These are phyloP conservation scores for Arachnomyces sp. DNA, from an alignment of 2,329 filamentous ascomycete genomes.

Conservation along the genomic window DNA sequence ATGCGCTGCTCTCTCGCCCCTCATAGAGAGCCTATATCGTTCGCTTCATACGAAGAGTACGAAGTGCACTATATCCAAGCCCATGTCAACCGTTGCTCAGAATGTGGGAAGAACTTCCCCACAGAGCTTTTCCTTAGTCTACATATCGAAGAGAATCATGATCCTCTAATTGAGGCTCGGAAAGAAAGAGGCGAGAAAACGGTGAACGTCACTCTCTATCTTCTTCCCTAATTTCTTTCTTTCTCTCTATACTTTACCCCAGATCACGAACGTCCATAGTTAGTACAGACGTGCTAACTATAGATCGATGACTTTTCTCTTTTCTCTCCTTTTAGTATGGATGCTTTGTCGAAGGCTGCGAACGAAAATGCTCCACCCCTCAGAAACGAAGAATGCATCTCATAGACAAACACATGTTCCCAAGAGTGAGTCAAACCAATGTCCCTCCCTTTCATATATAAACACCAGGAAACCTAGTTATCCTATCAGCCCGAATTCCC, in stretches of 20 bases:
- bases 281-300: constrained; percentile 2
- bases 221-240: constrained; percentile 11
- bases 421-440: constrained; percentile 43
- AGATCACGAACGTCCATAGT: background rate
- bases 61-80: constrained; percentile 75
- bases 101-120: constrained; percentile 83
- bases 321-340: constrained; percentile 51
- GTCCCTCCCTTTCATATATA: background rate
- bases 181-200: constrained; percentile 80
- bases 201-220: constrained; percentile 41
- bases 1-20: constrained; percentile 81
- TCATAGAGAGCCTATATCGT: constrained; percentile 62
- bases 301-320: background rate
- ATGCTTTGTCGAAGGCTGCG: constrained; percentile 85
- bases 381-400: constrained; percentile 81
- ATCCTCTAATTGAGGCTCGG: constrained; percentile 65
- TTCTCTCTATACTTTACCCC: background rate
- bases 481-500: too few relatives aligned
- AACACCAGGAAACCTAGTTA: too few relatives aligned
- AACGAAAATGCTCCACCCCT: constrained; percentile 72
- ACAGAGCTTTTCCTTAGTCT: constrained; percentile 70
- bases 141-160: constrained; percentile 88
- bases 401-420: constrained; percentile 91
- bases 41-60: constrained; percentile 70
- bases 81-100: constrained; percentile 76